These are phyloP conservation scores for Aspergillus puulaauensis DNA, from an alignment of 2,329 filamentous ascomycete species.

Conservation along the genomic window DNA sequence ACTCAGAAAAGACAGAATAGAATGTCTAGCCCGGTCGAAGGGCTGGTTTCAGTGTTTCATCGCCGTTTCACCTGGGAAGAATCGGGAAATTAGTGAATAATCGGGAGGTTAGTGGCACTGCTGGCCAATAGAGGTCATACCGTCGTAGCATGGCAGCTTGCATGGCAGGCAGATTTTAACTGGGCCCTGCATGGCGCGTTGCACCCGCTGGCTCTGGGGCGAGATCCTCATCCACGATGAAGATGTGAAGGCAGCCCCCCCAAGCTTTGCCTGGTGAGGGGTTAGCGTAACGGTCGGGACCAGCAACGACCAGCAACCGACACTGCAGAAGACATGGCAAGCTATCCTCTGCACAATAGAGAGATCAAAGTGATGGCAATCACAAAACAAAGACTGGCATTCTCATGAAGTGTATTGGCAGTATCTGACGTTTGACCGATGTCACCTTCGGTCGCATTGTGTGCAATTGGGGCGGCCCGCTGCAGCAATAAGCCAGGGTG, in stretches of 20 bases:
- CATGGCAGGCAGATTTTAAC: too few relatives aligned
- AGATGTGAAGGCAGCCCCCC: neutral
- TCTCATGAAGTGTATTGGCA: neutral
- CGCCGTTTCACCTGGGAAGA: neutral
- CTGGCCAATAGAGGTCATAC: neutral
- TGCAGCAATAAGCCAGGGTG: neutral
- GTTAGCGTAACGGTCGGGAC: neutral
- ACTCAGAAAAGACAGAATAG: neutral
- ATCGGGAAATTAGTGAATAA: too few relatives aligned
- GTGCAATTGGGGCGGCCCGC: conserved; percentile 1
- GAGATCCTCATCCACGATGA: neutral
- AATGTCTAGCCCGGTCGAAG: neutral
- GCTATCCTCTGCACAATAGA: too few relatives aligned
- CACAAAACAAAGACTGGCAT: neutral
- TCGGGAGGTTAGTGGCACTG: neutral
- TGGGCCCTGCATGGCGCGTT: too few relatives aligned
- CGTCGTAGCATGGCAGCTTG: too few relatives aligned
- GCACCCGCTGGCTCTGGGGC: neutral
- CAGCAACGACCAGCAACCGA: too few relatives aligned
- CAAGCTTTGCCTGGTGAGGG: neutral
- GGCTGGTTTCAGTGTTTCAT: neutral
- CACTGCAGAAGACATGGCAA: too few relatives aligned
- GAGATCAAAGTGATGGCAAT: neutral
- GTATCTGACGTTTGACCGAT: neutral
- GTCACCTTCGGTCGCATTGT: neutral